Conservation (phyloP, 1,284 basidiomycete genomes). For the Irpex sp. region DNA sequence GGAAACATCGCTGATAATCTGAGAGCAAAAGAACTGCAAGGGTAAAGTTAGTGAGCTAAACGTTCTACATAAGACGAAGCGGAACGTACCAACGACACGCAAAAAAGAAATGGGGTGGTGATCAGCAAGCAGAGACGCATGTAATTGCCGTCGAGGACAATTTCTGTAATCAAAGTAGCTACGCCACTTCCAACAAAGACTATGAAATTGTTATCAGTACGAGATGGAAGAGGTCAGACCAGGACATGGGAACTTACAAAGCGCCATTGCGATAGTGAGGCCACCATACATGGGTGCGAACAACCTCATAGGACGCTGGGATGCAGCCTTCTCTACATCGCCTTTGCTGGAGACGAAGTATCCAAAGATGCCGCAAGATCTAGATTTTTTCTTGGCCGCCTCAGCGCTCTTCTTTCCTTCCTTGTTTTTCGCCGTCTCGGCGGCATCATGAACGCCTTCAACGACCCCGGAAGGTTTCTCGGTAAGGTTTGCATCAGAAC, state of each 20-base stretch:
- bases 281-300: slow-evolving; percentile 80
- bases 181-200: slow-evolving; percentile 63
- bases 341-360: slow-evolving; percentile 33
- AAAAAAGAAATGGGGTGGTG: slow-evolving; percentile 67
- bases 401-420: slow-evolving; percentile 4
- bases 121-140: slow-evolving; percentile 61
- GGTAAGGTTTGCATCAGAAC: slow-evolving; percentile 44
- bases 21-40: slow-evolving; percentile 59
- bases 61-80: neutral
- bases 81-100: slow-evolving; percentile 62
- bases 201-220: slow-evolving; percentile 22
- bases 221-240: neutral
- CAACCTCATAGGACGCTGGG: slow-evolving; percentile 57
- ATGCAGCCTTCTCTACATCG: slow-evolving; percentile 31
- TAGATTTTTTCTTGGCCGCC: slow-evolving; percentile 14
- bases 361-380: slow-evolving; percentile 15
- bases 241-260: slow-evolving; percentile 43
- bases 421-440: slow-evolving; percentile 32
- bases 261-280: slow-evolving; percentile 57
- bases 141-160: slow-evolving; percentile 60
- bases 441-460: slow-evolving; percentile 20
- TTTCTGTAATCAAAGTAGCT: slow-evolving; percentile 60
- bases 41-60: neutral
- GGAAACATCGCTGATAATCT: slow-evolving; percentile 57
- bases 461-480: slow-evolving; percentile 31